A percentile compares a stretch with the other conserved stretches of the same genome.
These are phyloP conservation scores for Ophiosphaerella herpotricha DNA, from an alignment of 2,329 filamentous ascomycete species.

Conservation along the genomic window DNA sequence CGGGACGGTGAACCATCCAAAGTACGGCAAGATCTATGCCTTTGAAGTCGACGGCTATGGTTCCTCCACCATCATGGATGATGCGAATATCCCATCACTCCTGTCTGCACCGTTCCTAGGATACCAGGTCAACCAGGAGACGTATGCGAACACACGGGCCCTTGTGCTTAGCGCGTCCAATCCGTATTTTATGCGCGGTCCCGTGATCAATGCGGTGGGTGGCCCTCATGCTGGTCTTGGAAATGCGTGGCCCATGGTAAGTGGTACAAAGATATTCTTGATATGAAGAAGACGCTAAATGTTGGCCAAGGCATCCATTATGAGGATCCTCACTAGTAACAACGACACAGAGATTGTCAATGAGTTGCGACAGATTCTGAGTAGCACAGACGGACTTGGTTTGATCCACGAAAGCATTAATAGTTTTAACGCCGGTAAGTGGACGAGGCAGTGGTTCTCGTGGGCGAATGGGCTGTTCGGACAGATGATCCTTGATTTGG, in stretches of 20 bases:
- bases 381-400: slow-evolving; percentile 54
- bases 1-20: slow-evolving; percentile 47
- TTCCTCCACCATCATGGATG: slow-evolving; percentile 67
- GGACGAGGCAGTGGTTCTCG: slow-evolving; percentile 57
- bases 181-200: slow-evolving; percentile 57
- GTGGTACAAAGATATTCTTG: no score
- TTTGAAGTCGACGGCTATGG: slow-evolving; percentile 56
- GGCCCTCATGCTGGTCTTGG: slow-evolving; percentile 55
- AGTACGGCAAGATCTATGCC: slow-evolving; percentile 51
- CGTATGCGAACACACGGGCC: slow-evolving; percentile 53
- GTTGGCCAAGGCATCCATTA: slow-evolving; percentile 46
- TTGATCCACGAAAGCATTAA: slow-evolving; percentile 59
- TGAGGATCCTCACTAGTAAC: slow-evolving; percentile 55
- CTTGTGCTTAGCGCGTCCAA: slow-evolving; percentile 52
- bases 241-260: slow-evolving; percentile 55
- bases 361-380: slow-evolving; percentile 52
- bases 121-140: slow-evolving; percentile 52
- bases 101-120: slow-evolving; percentile 68
- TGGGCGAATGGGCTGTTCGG: slow-evolving; percentile 60
- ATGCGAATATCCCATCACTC: slow-evolving; percentile 71
- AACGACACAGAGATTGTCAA: slow-evolving; percentile 54
- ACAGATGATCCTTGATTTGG: slow-evolving; percentile 54
- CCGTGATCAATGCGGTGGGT: slow-evolving; percentile 54
- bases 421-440: slow-evolving; percentile 51
- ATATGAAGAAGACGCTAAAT: no score